phyloP scores from a whole-genome alignment of 805 yeast species.

The Schwanniomyces polymorphus region DNA sequence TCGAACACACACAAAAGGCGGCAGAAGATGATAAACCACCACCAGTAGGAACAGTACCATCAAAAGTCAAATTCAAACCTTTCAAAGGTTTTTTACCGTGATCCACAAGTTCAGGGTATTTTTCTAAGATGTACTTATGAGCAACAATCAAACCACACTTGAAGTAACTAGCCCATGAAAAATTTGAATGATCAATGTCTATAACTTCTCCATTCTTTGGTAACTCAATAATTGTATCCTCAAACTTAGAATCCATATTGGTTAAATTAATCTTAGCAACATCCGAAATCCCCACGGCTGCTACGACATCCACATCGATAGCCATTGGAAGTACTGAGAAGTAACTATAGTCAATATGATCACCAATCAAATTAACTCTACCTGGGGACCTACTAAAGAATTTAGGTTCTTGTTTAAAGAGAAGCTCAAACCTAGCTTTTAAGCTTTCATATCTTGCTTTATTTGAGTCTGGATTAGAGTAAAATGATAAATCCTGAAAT shows the following conservation, averaged over 20 bases:
- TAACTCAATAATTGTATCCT: slow-evolving; percentile 32
- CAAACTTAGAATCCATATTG: slow-evolving; percentile 36
- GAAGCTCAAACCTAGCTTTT: slow-evolving; percentile 17
- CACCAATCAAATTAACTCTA: slow-evolving; percentile 72
- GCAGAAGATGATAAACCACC: slow-evolving; percentile 73
- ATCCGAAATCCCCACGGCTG: slow-evolving; percentile 42
- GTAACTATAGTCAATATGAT: slow-evolving; percentile 69
- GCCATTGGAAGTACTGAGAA: slow-evolving; percentile 76
- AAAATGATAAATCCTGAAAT: slow-evolving; percentile 32
- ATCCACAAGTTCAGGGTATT: slow-evolving; percentile 22
- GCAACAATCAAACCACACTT: slow-evolving; percentile 66
- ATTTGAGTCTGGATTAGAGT: slow-evolving; percentile 28
- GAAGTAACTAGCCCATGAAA: slow-evolving; percentile 70
- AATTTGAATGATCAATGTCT: slow-evolving; percentile 47
- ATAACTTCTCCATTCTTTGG: slow-evolving; percentile 41
- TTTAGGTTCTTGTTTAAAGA: slow-evolving; percentile 33
- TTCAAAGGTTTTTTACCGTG: slow-evolving; percentile 23
- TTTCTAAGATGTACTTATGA: slow-evolving; percentile 43
- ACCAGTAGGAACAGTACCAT: slow-evolving; percentile 72
- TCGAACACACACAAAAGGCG: slow-evolving; percentile 66
- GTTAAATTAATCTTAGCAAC: slow-evolving; percentile 26
- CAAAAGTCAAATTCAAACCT: slow-evolving; percentile 54
- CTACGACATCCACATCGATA: slow-evolving; percentile 59
- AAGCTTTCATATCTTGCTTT: slow-evolving; percentile 26
- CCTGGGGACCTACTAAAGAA: slow-evolving; percentile 71